A percentile compares a stretch with the other conserved stretches of the same genome.
phyloP scores from a whole-genome alignment of 1,284 basidiomycete species.

The Heterobasidion irregulare region DNA sequence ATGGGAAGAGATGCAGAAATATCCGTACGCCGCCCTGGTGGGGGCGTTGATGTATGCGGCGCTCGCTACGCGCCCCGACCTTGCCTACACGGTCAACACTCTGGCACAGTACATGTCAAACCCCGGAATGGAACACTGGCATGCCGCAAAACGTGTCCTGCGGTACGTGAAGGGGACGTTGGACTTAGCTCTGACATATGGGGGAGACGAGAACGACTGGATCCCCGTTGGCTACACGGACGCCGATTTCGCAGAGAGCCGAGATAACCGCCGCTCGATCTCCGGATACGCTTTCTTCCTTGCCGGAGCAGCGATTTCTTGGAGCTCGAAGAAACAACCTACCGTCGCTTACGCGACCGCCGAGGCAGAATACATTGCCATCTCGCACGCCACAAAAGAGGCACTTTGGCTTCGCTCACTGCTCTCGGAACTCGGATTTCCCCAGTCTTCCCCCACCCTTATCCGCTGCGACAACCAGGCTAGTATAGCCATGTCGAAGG shows the following conservation, averaged over 20 bases:
- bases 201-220: background rate
- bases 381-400: no score
- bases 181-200: background rate
- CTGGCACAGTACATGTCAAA: slow-evolving; percentile 4
- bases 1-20: background rate
- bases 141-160: slow-evolving; percentile 6
- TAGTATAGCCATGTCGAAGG: no score
- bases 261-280: background rate
- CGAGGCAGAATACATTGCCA: no score
- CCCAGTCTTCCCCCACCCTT: no score
- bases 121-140: slow-evolving; percentile 2
- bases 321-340: no score
- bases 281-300: background rate
- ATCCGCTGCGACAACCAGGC: no score
- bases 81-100: slow-evolving; percentile 1
- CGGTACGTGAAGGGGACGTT: slow-evolving; percentile 5
- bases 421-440: no score
- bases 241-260: background rate
- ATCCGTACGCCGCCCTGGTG: background rate
- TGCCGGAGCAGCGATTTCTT: no score
- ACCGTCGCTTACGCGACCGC: no score
- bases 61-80: background rate
- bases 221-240: background rate
- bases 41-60: background rate
- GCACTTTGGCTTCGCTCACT: no score